A percentile compares a stretch with the other conserved stretches of the same genome.
Evolutionary conservation across 148 eudicot species (phyloP).

Genomic region (Heliosperma pusillum): DNA sequence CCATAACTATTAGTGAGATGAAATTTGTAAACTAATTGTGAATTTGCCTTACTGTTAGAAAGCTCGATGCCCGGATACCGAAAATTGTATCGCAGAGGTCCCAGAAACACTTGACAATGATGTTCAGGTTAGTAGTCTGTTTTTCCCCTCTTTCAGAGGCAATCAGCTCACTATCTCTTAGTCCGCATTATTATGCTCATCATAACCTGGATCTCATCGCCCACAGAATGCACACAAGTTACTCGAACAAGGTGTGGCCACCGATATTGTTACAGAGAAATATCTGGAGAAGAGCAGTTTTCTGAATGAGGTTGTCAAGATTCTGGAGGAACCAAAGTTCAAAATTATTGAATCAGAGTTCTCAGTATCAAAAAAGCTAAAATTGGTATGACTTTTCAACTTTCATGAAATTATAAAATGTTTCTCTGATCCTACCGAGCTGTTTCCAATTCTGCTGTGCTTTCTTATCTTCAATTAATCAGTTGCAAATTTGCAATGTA

Average conservation of each 20-base stretch:
- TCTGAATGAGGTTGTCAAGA: conserved; percentile 46
- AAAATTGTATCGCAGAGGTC: conserved; percentile 32
- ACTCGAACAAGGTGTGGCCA: conserved; percentile 33
- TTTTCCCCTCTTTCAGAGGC: neutral
- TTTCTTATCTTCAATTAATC: neutral
- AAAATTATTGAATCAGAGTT: conserved; percentile 58
- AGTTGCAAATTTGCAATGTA: neutral
- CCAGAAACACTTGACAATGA: conserved; percentile 37
- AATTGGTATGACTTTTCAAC: conserved; percentile 43
- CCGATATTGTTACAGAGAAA: conserved; percentile 25
- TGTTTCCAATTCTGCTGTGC: no score
- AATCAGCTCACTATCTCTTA: neutral
- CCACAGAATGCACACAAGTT: conserved; percentile 47
- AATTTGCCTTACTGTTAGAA: conserved; percentile 36
- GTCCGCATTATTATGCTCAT: neutral
- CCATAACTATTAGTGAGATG: neutral
- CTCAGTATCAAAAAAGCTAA: conserved; percentile 45
- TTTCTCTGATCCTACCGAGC: neutral
- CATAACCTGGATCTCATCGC: conserved; percentile 11
- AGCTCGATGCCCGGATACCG: conserved; percentile 35
- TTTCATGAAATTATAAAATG: neutral
- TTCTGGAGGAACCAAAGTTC: conserved; percentile 44
- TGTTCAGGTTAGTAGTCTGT: conserved; percentile 46
- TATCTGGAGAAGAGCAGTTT: conserved; percentile 25
- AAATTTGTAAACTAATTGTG: conserved; percentile 14